These are phyloP conservation scores for Cinnamomum chago DNA, from an alignment of 164 flowering plant genomes.

Conservation along the genomic window DNA sequence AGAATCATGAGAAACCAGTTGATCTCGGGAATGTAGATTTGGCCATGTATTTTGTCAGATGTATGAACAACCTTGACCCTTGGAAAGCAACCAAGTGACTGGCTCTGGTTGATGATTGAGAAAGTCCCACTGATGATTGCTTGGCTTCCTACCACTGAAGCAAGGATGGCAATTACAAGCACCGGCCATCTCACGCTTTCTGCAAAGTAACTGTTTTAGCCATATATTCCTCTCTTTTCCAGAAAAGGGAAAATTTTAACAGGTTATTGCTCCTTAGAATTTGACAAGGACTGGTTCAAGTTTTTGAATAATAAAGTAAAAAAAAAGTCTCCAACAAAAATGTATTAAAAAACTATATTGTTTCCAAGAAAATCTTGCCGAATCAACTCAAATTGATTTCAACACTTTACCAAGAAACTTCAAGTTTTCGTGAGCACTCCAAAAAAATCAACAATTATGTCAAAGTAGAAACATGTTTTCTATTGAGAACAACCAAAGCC, in stretches of 20 bases:
- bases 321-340: not conserved
- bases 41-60: constrained; percentile 86
- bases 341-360: not conserved
- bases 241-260: not conserved
- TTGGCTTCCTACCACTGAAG: constrained; percentile 97
- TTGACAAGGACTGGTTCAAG: not conserved
- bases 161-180: constrained; percentile 73
- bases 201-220: constrained; percentile 23
- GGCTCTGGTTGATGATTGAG: constrained; percentile 97
- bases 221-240: not conserved
- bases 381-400: not conserved
- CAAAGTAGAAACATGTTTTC: not conserved
- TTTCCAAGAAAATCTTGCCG: too few relatives aligned
- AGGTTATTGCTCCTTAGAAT: not conserved
- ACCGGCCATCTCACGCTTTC: constrained; percentile 82
- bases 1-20: constrained; percentile 96
- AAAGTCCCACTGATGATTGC: constrained; percentile 98
- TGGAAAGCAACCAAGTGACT: constrained; percentile 90
- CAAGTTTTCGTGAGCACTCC: not conserved
- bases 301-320: not conserved
- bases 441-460: not conserved
- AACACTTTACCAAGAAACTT: too few relatives aligned
- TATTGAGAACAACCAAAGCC: too few relatives aligned
- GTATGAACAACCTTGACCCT: constrained; percentile 92
- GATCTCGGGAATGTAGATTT: constrained; percentile 92